phyloP scores from a whole-genome alignment of 345 rosid genomes.

The Gossypium bickii region DNA sequence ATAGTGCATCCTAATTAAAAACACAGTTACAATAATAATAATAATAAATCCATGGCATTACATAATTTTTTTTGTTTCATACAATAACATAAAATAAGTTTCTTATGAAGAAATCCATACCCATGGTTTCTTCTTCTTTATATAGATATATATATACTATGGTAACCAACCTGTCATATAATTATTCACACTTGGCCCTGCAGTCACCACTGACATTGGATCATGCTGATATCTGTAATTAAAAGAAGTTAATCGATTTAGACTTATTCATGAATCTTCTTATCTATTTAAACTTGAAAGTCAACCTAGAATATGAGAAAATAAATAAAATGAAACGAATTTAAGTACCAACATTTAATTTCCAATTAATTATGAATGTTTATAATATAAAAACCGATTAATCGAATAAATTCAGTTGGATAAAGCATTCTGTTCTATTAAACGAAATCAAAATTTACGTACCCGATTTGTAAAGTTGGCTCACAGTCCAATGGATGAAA shows the following conservation, averaged over 20 bases:
- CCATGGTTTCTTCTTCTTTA: neutral
- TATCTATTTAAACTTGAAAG: too few species aligned
- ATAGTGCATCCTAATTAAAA: slow-evolving; percentile 3
- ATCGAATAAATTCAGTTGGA: too few species aligned
- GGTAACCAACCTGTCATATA: slow-evolving; percentile 94
- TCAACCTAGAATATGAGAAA: fast-evolving
- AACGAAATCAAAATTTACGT: neutral
- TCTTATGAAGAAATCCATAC: neutral
- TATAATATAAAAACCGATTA: too few species aligned
- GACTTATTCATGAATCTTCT: too few species aligned
- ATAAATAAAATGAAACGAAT: too few species aligned
- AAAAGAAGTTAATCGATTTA: neutral
- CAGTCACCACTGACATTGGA: slow-evolving; percentile 46
- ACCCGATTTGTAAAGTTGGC: slow-evolving; percentile 88
- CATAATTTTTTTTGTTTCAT: neutral
- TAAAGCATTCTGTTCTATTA: too few species aligned
- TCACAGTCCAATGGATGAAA: slow-evolving; percentile 83
- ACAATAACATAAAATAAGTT: slow-evolving; percentile 5
- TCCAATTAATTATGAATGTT: too few species aligned
- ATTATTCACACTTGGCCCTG: slow-evolving; percentile 74
- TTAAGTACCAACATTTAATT: too few species aligned
- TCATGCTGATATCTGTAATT: slow-evolving; percentile 64
- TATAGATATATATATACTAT: slow-evolving; percentile 19
- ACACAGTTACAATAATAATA: neutral
- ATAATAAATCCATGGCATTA: neutral